Evolutionary conservation across 2,329 filamentous ascomycete genomes (phyloP).

Genomic region (Cordyceps fumosorosea): DNA sequence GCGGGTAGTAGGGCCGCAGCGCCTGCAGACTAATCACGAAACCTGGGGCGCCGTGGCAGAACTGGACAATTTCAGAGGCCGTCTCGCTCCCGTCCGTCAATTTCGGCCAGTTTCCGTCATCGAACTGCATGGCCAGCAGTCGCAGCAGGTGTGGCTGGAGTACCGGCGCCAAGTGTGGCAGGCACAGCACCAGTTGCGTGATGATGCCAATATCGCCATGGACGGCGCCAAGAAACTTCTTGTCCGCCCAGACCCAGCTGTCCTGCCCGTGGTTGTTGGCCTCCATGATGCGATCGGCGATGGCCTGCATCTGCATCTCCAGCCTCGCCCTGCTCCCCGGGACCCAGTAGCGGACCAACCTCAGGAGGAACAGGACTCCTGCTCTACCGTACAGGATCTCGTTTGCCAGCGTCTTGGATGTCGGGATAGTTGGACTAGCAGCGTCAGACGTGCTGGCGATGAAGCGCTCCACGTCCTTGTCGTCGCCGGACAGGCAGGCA

Average conservation of each 20-base stretch:
- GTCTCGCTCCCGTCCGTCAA: slow-evolving; percentile 33
- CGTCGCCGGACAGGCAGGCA: slow-evolving; percentile 35
- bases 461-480: slow-evolving; percentile 31
- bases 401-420: slow-evolving; percentile 40
- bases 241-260: slow-evolving; percentile 58
- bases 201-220: slow-evolving; percentile 66
- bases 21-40: slow-evolving; percentile 52
- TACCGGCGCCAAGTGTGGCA: slow-evolving; percentile 45
- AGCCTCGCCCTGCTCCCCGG: slow-evolving; percentile 40
- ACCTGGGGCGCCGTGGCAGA: slow-evolving; percentile 62
- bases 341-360: slow-evolving; percentile 54
- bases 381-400: slow-evolving; percentile 63
- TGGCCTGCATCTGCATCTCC: slow-evolving; percentile 47
- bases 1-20: slow-evolving; percentile 49
- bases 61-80: slow-evolving; percentile 48
- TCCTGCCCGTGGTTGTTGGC: slow-evolving; percentile 34
- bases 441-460: slow-evolving; percentile 30
- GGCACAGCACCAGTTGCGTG: slow-evolving; percentile 58
- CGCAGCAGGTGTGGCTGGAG: slow-evolving; percentile 47
- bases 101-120: slow-evolving; percentile 58
- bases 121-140: slow-evolving; percentile 52
- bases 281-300: slow-evolving; percentile 54
- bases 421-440: not conserved
- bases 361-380: slow-evolving; percentile 60
- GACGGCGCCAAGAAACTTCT: slow-evolving; percentile 56